Evolutionary conservation across 345 rosid species (phyloP).

Genomic region (Aurinia saxatilis): DNA sequence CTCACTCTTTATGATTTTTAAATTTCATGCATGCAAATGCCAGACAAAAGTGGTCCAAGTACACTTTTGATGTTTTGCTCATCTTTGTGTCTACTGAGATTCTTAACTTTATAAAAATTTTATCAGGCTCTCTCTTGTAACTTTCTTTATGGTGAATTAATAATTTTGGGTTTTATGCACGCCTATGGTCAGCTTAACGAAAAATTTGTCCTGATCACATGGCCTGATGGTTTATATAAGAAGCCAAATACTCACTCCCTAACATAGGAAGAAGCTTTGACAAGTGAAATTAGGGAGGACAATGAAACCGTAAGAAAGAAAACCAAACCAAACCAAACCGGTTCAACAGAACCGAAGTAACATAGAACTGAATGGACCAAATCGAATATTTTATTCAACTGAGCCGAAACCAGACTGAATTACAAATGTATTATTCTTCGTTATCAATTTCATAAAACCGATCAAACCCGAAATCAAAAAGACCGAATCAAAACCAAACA

Average conservation of each 20-base stretch:
- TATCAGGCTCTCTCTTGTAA: not conserved
- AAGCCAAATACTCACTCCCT: not conserved
- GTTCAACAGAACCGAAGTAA: too few species aligned
- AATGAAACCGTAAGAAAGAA: too few species aligned
- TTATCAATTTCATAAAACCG: not conserved
- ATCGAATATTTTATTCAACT: not conserved
- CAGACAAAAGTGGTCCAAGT: constrained; percentile 30
- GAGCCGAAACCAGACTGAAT: not conserved
- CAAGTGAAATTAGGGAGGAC: too few species aligned
- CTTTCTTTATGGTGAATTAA: not conserved
- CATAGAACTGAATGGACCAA: not conserved
- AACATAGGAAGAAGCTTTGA: not conserved
- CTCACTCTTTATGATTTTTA: not conserved
- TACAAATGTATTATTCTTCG: not conserved
- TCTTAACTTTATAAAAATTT: not conserved
- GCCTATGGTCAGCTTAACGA: constrained; percentile 10
- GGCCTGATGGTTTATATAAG: not conserved
- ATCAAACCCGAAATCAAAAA: not conserved
- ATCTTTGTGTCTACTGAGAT: constrained; percentile 18
- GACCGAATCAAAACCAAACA: not conserved
- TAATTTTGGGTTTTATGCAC: constrained; percentile 9
- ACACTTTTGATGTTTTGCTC: constrained; percentile 24
- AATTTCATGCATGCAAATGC: constrained; percentile 25
- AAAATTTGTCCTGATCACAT: not conserved
- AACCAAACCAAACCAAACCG: too few species aligned